Conservation (phyloP, 192 early-diverging fungal species). For the Entomortierella chlamydospora region DNA sequence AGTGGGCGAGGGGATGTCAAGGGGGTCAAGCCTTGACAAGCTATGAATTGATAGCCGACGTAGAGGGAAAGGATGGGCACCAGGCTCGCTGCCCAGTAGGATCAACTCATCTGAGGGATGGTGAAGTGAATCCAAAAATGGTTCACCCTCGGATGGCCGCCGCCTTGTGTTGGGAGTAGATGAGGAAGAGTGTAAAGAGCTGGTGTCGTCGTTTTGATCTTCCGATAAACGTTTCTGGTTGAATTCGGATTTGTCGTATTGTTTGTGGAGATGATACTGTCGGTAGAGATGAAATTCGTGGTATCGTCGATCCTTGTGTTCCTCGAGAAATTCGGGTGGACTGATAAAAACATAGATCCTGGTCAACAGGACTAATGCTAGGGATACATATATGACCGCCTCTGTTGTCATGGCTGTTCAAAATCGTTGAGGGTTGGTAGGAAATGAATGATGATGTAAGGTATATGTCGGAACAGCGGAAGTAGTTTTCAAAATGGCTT, state of each 20-base stretch:
- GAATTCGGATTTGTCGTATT: constrained; percentile 16
- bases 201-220: not conserved
- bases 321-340: constrained; percentile 51
- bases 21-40: constrained; percentile 16
- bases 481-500: not conserved
- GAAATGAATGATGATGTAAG: not conserved
- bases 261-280: constrained; percentile 51
- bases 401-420: constrained; percentile 36
- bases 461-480: too few species aligned
- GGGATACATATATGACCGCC: constrained; percentile 46
- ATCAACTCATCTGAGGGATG: constrained; percentile 42
- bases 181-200: not conserved
- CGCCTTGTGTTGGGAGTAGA: constrained; percentile 2
- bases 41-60: not conserved
- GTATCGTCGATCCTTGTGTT: constrained; percentile 48
- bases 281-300: constrained; percentile 49
- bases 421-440: not conserved
- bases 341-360: constrained; percentile 53
- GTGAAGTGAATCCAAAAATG: constrained; percentile 12
- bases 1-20: not conserved
- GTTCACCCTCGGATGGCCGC: not conserved
- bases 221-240: not conserved
- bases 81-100: constrained; percentile 25
- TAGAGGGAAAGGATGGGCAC: constrained; percentile 19
- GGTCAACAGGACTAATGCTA: constrained; percentile 47